A percentile compares a stretch with the other conserved stretches of the same genome.
These are phyloP conservation scores for Lumnitzera littorea DNA, from an alignment of 345 rosid species.

Conservation along the genomic window DNA sequence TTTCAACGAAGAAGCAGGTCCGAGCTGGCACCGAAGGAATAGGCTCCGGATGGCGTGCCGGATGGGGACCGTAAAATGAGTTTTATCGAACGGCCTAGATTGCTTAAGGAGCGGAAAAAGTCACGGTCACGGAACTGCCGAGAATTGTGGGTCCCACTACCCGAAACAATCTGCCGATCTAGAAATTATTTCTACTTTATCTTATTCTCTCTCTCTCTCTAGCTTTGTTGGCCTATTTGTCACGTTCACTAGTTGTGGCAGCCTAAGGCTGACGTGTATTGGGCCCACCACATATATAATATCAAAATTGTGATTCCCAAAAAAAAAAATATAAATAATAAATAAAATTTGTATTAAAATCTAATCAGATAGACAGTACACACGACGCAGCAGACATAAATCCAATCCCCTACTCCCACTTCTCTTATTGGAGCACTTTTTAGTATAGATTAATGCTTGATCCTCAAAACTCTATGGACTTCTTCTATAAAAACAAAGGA, in stretches of 20 bases:
- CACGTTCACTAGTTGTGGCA: slow-evolving; percentile 43
- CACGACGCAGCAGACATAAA: too few relatives aligned
- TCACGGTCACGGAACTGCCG: slow-evolving; percentile 79
- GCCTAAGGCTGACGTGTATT: slow-evolving; percentile 40
- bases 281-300: slow-evolving; percentile 17
- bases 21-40: slow-evolving; percentile 60
- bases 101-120: slow-evolving; percentile 14
- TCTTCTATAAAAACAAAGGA: too few relatives aligned
- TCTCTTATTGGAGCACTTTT: too few relatives aligned
- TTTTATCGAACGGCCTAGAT: slow-evolving; percentile 24
- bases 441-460: too few relatives aligned
- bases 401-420: too few relatives aligned
- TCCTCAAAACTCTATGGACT: too few relatives aligned
- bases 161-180: slow-evolving; percentile 38
- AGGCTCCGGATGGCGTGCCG: slow-evolving; percentile 23
- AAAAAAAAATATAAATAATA: not conserved
- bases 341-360: not conserved
- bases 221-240: slow-evolving; percentile 29
- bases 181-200: slow-evolving; percentile 35
- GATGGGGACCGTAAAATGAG: slow-evolving; percentile 22
- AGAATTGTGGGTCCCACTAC: slow-evolving; percentile 46
- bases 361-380: too few relatives aligned
- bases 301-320: too few relatives aligned
- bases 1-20: slow-evolving; percentile 20
- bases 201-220: slow-evolving; percentile 4